Percentiles rank a stretch among this genome's conserved stretches.
phyloP scores from a whole-genome alignment of 805 yeast genomes.

The Lipomyces sp. region DNA sequence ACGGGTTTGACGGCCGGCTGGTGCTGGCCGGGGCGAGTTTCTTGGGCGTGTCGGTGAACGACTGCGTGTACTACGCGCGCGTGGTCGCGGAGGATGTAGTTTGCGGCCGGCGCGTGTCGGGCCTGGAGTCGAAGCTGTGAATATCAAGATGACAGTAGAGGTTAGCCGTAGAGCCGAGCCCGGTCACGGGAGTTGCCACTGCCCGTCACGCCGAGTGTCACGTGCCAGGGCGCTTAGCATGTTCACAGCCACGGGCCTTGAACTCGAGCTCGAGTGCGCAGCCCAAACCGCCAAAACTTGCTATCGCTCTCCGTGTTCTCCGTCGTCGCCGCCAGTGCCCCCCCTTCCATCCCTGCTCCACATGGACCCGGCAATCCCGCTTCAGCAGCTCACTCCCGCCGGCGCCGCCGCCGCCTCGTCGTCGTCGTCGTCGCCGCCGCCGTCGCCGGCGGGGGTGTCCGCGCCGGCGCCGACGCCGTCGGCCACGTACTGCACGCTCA shows the following conservation, averaged over 20 bases:
- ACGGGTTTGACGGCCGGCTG: conserved; percentile 17
- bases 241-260: no score
- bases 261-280: no score
- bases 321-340: neutral
- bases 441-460: neutral
- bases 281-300: neutral
- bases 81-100: conserved; percentile 22
- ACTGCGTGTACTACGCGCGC: conserved; percentile 24
- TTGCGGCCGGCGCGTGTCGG: conserved; percentile 14
- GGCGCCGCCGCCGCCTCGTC: neutral
- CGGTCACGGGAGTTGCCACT: neutral
- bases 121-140: conserved; percentile 13
- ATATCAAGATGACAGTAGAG: neutral
- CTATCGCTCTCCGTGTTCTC: neutral
- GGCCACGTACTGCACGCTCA: conserved; percentile 54
- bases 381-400: neutral
- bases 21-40: conserved; percentile 26
- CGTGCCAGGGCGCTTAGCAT: neutral
- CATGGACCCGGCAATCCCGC: neutral
- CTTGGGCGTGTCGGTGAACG: conserved; percentile 23
- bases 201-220: neutral
- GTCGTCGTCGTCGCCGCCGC: neutral
- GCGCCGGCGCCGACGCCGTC: conserved; percentile 58
- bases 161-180: neutral
- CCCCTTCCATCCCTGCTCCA: neutral